Evolutionary conservation across 768 basidiomycete species (phyloP), one percentile per base, ranked within the genome.

Genomic region (Cystofilobasidium capitatum): DNA sequence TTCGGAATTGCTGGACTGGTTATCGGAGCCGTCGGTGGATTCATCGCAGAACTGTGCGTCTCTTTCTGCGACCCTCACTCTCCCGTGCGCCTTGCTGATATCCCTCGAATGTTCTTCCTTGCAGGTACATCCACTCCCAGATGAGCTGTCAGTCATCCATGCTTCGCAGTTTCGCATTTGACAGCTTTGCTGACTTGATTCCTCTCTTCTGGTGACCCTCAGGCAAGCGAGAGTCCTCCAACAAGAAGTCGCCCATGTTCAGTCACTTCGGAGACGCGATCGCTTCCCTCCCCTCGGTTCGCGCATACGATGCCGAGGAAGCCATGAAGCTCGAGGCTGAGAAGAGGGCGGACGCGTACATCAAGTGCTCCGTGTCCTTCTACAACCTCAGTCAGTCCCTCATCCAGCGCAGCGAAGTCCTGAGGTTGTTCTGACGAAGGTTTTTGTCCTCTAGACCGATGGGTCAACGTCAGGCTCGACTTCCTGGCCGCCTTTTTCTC

Each of bases 401-500:
- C 40, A 42, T 42, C 40, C 40, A 10, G 10, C 10, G 40, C 40
- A 42, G 20, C 40, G 10, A 10, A 42, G 10, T 10, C 10, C 10
- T 10, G 10, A 20, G 10, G 40, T 42, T 10, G 10, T 42, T 10
- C n/a, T 22, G 20, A 35, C 33, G n/a, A n/a, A n/a, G n/a, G n/a
- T n/a, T 51, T 42, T 42, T 10, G 20, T 42, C 10, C 40, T 42
- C 20, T 20, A 20, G 10, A 10, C 10, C 40, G 20, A 3, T 83
- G 82, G 83, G 74, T 82, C 49, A 78, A 76, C 64, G 74, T 81
- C 51, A 79, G 82, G 66, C 79, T 89, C 44, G 88, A 90, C 72
- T 73, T 80, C 44, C 76, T 87, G 3, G 85, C 84, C 1, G 80
- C 79, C 3, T 31, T 83, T 12, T 87, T 87, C 73, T 79, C 83